Evolutionary conservation across 805 yeast genomes (phyloP).

Genomic region (Saccharomycopsis sp.): DNA sequence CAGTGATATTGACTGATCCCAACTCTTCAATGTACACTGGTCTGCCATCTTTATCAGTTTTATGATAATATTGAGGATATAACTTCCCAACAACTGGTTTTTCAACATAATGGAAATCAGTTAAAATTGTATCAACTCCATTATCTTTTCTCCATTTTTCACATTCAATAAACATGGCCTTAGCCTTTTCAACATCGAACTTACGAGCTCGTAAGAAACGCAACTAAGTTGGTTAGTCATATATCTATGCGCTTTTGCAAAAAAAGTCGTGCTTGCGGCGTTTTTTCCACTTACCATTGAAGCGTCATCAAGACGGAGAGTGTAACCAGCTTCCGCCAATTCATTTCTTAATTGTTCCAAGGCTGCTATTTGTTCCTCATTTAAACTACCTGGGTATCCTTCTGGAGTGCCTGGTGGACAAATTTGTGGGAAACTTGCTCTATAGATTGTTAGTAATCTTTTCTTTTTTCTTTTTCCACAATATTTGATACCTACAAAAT

Average conservation of each 20-base stretch:
- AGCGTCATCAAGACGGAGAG: constrained; percentile 81
- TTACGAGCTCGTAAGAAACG: constrained; percentile 94
- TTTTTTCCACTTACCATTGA: constrained; percentile 44
- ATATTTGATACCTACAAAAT: constrained; percentile 19
- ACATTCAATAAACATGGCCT: constrained; percentile 76
- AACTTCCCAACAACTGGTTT: constrained; percentile 81
- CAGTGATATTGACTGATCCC: constrained; percentile 82
- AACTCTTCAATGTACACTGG: constrained; percentile 93
- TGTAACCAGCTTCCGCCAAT: constrained; percentile 58
- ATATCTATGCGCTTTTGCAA: background rate
- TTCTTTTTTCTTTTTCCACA: background rate
- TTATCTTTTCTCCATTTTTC: constrained; percentile 87
- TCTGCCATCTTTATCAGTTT: constrained; percentile 94
- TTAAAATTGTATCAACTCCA: constrained; percentile 80
- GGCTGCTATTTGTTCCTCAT: constrained; percentile 56
- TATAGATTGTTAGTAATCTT: constrained; percentile 13
- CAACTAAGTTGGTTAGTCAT: constrained; percentile 27
- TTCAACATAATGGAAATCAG: constrained; percentile 88
- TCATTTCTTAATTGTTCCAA: constrained; percentile 52
- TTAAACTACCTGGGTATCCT: constrained; percentile 79
- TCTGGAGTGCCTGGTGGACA: constrained; percentile 26
- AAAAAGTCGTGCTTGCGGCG: background rate
- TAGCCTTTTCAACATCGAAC: constrained; percentile 75
- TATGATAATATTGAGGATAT: constrained; percentile 97
- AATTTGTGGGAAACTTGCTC: constrained; percentile 20